Conservation (phyloP, 2,329 filamentous ascomycete species). For the Alternaria gaisen region DNA sequence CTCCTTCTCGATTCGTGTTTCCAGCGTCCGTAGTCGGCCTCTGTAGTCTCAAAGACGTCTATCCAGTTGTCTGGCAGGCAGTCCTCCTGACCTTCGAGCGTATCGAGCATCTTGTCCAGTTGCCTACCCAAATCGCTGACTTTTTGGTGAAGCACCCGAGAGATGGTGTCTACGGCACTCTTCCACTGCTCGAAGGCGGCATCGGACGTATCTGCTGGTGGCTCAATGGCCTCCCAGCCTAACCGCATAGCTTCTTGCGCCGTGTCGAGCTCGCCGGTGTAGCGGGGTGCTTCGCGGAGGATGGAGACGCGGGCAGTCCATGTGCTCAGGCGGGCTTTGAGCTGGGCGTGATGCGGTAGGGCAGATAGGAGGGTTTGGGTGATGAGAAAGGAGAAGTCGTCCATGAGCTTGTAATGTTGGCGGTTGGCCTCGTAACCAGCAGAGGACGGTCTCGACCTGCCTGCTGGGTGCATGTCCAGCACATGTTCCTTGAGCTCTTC, state of each 20-base stretch:
- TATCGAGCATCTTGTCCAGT: conserved; percentile 86
- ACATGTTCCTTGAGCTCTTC: conserved; percentile 92
- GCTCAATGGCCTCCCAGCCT: conserved; percentile 70
- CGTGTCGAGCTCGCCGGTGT: conserved; percentile 70
- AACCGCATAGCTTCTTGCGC: conserved; percentile 71
- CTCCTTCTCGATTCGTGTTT: conserved; percentile 77
- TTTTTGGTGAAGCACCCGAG: conserved; percentile 70
- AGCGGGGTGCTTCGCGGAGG: conserved; percentile 74
- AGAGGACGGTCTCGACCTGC: conserved; percentile 57
- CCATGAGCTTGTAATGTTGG: conserved; percentile 72
- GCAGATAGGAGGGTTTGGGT: conserved; percentile 92
- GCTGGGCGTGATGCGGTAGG: conserved; percentile 78
- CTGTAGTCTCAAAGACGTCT: conserved; percentile 81
- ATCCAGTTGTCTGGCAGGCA: conserved; percentile 88
- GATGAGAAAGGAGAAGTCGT: conserved; percentile 88
- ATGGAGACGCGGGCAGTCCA: conserved; percentile 83
- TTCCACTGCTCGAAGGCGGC: conserved; percentile 45
- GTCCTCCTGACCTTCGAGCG: conserved; percentile 83
- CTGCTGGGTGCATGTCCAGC: conserved; percentile 75
- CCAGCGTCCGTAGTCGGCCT: conserved; percentile 83
- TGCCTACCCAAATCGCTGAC: conserved; percentile 74
- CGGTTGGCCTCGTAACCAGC: conserved; percentile 44
- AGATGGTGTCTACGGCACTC: conserved; percentile 62
- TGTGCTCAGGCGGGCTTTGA: conserved; percentile 75
- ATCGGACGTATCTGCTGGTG: conserved; percentile 43